Evolutionary conservation across 2,329 filamentous ascomycete genomes (phyloP).

Genomic region (Periconia digitata): DNA sequence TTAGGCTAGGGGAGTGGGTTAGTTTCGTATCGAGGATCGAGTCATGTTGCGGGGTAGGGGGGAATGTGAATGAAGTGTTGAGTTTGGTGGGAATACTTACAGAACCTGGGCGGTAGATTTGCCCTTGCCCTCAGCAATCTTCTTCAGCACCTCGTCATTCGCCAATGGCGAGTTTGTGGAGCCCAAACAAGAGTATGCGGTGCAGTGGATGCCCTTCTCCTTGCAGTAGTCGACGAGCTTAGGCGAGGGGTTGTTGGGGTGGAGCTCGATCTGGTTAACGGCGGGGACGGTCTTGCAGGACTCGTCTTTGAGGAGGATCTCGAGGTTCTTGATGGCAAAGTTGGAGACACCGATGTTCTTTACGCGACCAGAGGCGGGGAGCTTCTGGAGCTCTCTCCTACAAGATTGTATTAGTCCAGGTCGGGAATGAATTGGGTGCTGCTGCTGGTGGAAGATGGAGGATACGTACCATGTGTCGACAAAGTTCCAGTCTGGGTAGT

Average conservation of each 20-base stretch:
- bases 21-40: too few relatives aligned
- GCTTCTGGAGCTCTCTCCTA: conserved; percentile 71
- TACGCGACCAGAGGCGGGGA: conserved; percentile 69
- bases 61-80: too few relatives aligned
- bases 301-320: too few relatives aligned
- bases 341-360: conserved; percentile 85
- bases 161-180: too few relatives aligned
- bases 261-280: conserved; percentile 81
- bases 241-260: conserved; percentile 79
- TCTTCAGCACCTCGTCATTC: conserved; percentile 64
- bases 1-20: too few relatives aligned
- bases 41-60: too few relatives aligned
- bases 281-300: conserved; percentile 64
- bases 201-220: conserved; percentile 72
- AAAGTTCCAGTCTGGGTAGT: conserved; percentile 77
- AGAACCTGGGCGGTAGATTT: conserved; percentile 75
- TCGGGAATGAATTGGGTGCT: too few relatives aligned
- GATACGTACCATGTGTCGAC: conserved; percentile 70
- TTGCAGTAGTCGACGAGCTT: conserved; percentile 75
- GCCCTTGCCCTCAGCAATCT: conserved; percentile 65
- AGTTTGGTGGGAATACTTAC: too few relatives aligned
- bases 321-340: conserved; percentile 78
- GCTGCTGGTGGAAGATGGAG: too few relatives aligned
- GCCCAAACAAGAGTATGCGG: conserved; percentile 74
- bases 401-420: too few relatives aligned